Conservation (phyloP, 768 basidiomycete genomes). For the Epithele typhae region DNA sequence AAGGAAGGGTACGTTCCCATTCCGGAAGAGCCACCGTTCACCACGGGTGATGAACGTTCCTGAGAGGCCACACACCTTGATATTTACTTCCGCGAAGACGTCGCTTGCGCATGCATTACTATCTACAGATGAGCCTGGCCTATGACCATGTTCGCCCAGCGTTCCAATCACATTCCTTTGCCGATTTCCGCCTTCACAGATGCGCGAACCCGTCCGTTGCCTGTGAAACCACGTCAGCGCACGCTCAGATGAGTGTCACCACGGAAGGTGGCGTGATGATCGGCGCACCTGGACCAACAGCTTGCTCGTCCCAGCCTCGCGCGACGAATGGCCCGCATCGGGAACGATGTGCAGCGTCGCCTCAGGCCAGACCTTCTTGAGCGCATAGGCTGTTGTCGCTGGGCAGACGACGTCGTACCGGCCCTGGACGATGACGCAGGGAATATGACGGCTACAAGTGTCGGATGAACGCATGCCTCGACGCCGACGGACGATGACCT, state of each 20-base stretch:
- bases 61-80: too few species aligned
- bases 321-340: slow-evolving; percentile 84
- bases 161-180: too few species aligned
- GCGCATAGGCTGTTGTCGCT: slow-evolving; percentile 71
- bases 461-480: not conserved
- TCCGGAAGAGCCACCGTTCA: too few species aligned
- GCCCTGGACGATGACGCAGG: slow-evolving; percentile 77
- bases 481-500: slow-evolving; percentile 14
- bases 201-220: slow-evolving; percentile 43
- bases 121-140: too few species aligned
- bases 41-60: too few species aligned
- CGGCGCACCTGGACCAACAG: slow-evolving; percentile 68
- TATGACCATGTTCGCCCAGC: too few species aligned
- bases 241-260: not conserved
- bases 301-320: slow-evolving; percentile 66
- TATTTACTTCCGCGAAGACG: too few species aligned
- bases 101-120: too few species aligned
- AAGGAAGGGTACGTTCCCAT: too few species aligned
- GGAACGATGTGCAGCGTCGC: slow-evolving; percentile 71
- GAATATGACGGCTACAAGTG: slow-evolving; percentile 72
- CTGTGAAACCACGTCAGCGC: slow-evolving; percentile 20
- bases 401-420: slow-evolving; percentile 90
- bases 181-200: too few species aligned
- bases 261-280: not conserved
- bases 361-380: slow-evolving; percentile 85